Percentiles rank a stretch among this genome's conserved stretches.
Conservation (phyloP, 75 land plant genomes). For the Sequoiadendron giganteum region DNA sequence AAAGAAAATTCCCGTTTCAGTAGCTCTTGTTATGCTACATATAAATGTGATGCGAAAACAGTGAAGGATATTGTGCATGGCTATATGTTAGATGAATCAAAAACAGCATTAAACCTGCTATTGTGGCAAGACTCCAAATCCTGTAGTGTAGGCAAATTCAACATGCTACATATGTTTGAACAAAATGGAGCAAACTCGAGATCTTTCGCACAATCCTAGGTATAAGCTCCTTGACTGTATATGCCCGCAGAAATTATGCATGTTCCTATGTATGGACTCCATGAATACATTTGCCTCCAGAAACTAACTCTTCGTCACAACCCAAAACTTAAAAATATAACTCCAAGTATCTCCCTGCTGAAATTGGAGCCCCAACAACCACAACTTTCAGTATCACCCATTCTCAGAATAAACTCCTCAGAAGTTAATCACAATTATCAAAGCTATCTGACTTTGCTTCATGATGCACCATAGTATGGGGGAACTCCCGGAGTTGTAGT, state of each 20-base stretch:
- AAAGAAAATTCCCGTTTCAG: neutral
- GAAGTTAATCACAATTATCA: neutral
- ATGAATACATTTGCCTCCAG: neutral
- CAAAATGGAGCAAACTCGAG: neutral
- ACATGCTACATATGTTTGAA: neutral
- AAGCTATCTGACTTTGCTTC: neutral
- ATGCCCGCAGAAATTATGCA: neutral
- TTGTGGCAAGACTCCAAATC: neutral
- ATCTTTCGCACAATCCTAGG: neutral
- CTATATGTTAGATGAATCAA: neutral
- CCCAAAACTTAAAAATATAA: neutral
- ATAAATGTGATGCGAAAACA: neutral
- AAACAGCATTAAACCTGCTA: neutral
- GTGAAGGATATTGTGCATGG: neutral
- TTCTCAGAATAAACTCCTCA: neutral
- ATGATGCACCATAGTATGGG: neutral
- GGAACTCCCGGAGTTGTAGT: neutral
- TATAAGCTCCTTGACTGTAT: neutral
- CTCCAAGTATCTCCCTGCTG: constrained; percentile 1
- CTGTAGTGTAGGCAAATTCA: neutral
- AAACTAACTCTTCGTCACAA: neutral
- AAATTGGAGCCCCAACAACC: neutral
- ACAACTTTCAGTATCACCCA: neutral
- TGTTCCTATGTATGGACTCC: neutral
- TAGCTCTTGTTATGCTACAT: neutral